These are phyloP conservation scores for Boletales sp. DNA, from an alignment of 768 basidiomycete species.

Conservation along the genomic window DNA sequence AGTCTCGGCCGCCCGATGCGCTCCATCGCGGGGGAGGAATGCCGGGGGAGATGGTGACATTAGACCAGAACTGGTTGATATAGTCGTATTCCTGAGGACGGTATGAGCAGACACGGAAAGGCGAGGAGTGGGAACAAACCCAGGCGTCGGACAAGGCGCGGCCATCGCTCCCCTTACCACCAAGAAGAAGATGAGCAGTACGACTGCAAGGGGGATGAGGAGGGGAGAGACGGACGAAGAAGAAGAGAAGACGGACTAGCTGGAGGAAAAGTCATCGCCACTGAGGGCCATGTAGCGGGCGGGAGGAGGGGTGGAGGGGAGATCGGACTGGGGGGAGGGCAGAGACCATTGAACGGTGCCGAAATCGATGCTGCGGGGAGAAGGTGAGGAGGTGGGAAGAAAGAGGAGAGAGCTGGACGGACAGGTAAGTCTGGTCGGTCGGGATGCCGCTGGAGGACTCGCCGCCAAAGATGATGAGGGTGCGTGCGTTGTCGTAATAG, in stretches of 20 bases:
- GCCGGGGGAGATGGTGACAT: slow-evolving; percentile 48
- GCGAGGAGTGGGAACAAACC: slow-evolving; percentile 42
- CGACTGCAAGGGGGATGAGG: slow-evolving; percentile 47
- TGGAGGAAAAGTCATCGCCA: slow-evolving; percentile 73
- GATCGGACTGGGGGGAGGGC: slow-evolving; percentile 49
- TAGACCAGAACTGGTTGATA: slow-evolving; percentile 70
- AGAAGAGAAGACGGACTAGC: slow-evolving; percentile 56
- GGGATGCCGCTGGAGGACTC: slow-evolving; percentile 62
- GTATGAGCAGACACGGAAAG: slow-evolving; percentile 4
- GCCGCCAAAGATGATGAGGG: slow-evolving; percentile 72
- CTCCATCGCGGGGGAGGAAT: slow-evolving; percentile 66
- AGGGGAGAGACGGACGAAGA: slow-evolving; percentile 7
- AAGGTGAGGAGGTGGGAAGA: slow-evolving; percentile 2
- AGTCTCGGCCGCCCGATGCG: slow-evolving; percentile 72
- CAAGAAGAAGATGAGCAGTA: slow-evolving; percentile 68
- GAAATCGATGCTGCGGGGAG: slow-evolving; percentile 53
- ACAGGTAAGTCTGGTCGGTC: slow-evolving; percentile 69
- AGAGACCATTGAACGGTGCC: slow-evolving; percentile 56
- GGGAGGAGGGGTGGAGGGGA: slow-evolving; percentile 47
- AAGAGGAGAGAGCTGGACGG: slow-evolving; percentile 20
- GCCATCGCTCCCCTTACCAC: slow-evolving; percentile 58
- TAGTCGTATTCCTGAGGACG: slow-evolving; percentile 70
- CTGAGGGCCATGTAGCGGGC: slow-evolving; percentile 61
- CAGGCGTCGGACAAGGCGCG: slow-evolving; percentile 64
- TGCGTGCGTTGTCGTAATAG: slow-evolving; percentile 44